Evolutionary conservation across 2,329 filamentous ascomycete species (phyloP).

Genomic region (Penicillium sp.): DNA sequence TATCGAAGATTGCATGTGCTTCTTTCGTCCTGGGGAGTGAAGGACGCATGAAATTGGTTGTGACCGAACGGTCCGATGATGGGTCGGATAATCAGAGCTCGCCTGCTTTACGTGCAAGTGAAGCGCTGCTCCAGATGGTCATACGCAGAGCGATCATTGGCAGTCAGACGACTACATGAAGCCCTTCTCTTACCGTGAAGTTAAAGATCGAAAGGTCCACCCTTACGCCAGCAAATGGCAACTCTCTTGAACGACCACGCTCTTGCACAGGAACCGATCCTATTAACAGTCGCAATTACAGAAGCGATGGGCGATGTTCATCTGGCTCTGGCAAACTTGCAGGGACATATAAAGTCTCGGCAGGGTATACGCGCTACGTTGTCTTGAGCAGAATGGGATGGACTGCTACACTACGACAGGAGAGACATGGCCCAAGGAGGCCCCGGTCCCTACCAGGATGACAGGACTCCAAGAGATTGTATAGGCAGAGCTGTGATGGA

Average conservation of each 20-base stretch:
- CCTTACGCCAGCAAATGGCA: background rate
- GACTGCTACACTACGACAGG: background rate
- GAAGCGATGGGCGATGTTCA: background rate
- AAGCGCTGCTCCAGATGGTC: constrained; percentile 30
- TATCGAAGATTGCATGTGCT: constrained; percentile 38
- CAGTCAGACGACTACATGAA: constrained; percentile 19
- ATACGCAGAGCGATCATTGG: constrained; percentile 27
- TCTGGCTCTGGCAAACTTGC: background rate
- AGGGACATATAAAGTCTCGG: too few relatives aligned
- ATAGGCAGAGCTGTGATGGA: background rate
- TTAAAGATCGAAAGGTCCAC: background rate
- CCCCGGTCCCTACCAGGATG: background rate
- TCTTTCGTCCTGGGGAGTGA: constrained; percentile 39
- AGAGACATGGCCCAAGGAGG: background rate
- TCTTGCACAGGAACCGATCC: too few relatives aligned
- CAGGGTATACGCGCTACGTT: background rate
- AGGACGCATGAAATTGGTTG: constrained; percentile 39
- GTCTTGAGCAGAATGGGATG: background rate
- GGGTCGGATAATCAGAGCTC: constrained; percentile 11
- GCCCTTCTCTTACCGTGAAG: background rate
- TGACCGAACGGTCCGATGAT: constrained; percentile 18
- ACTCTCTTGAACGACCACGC: background rate
- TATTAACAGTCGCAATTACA: background rate
- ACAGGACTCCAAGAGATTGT: background rate
- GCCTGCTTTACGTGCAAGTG: constrained; percentile 30